Evolutionary conservation across 306 rosid species (phyloP), one percentile per base, ranked within the genome.

Genomic region (Prunus fruticosa): DNA sequence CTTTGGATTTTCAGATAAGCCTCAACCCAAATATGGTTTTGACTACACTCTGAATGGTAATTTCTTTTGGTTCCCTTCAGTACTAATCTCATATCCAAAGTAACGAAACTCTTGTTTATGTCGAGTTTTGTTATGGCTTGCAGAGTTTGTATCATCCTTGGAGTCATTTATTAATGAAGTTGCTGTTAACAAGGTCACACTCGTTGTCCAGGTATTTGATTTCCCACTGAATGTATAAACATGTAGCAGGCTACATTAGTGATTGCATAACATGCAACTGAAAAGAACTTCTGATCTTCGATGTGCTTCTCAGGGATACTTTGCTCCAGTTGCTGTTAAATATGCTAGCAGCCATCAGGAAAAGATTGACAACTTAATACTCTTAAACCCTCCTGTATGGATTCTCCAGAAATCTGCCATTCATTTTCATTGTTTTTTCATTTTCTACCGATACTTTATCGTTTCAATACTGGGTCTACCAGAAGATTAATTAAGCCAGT

Each of bases 1-100:
- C 72, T 93, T 93, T 65, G 98, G 98, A 67, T 89, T 88, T 81
- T 93, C 98, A 62, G 98, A 93, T 82, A 91, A 93, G 82, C 97
- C 98, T 67, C 98, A 93, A 82, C 98, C 97, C 23, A 84, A 70
- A 83, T 93, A 93, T 87, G 98, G 98, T 2, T 91, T 93, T 88
- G 93, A 93, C 88, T 91, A 91, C 84, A 93, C 91, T 53, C 79
- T 85, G 34, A 87, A 87, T 80, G 98, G 98, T 93, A 88, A 90
- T 54, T 79, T 4, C 69, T 54, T 80, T 78, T 34, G 4, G 65
- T 54, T 52, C 11, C 8, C 30, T 61, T 8, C n/a, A 30, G 45
- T 15, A 19, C 19, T 71, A 23, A 27, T 71, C 0, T 64, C 1
- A 2, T 27, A 52, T 61, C 56, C 28, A 47, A 51, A 62, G 12